A percentile compares a stretch with the other conserved stretches of the same genome.
Evolutionary conservation across 768 basidiomycete species (phyloP).

Genomic region (Suillus luteus): DNA sequence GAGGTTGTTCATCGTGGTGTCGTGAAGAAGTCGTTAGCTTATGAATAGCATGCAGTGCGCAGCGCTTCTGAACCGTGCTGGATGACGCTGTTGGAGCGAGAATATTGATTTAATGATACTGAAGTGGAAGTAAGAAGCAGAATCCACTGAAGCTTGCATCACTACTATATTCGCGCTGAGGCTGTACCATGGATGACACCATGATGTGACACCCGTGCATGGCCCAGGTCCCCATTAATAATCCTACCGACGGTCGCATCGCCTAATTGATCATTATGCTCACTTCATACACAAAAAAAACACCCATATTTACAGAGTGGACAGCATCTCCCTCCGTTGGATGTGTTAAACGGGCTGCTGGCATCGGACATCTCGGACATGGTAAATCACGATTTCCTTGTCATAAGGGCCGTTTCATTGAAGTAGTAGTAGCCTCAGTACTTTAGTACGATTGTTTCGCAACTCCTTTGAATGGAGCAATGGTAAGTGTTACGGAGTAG

Average conservation of each 20-base stretch:
- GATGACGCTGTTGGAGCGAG: neutral
- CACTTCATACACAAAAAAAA: neutral
- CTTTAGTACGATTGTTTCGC: neutral
- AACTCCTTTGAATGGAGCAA: neutral
- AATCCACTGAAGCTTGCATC: neutral
- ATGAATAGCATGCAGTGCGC: slow-evolving; percentile 7
- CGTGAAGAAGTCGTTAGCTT: slow-evolving; percentile 11
- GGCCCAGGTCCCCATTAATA: slow-evolving; percentile 1
- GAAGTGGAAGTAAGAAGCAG: neutral
- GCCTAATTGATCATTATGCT: neutral
- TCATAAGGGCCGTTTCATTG: neutral
- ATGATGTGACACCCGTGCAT: neutral
- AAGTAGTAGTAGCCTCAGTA: too few relatives aligned
- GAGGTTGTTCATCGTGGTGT: slow-evolving; percentile 5
- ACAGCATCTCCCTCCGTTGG: slow-evolving; percentile 1
- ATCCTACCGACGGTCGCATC: neutral
- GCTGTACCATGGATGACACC: neutral
- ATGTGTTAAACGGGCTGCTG: neutral
- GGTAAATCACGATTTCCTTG: neutral
- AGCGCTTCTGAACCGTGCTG: neutral
- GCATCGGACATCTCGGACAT: neutral
- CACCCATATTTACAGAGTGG: neutral
- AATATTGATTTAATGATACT: neutral
- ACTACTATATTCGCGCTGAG: neutral
- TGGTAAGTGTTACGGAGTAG: neutral